Evolutionary conservation across 352 stramenopile genomes (phyloP).

Genomic region (Aphanomyces euteiches): DNA sequence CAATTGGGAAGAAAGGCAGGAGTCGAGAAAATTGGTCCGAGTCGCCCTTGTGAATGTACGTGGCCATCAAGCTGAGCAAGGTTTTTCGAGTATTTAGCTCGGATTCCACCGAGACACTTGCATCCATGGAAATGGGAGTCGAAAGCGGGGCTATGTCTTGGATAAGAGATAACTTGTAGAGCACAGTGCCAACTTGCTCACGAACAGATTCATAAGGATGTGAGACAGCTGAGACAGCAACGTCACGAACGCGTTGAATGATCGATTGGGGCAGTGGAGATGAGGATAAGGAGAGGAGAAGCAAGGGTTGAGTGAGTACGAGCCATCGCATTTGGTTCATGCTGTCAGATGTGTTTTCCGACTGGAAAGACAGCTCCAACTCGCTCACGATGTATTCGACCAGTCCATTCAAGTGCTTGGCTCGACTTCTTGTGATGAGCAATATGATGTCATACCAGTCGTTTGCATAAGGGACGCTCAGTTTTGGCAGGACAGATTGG

Average conservation of each 20-base stretch:
- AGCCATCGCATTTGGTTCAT: conserved; percentile 72
- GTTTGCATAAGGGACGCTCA: conserved; percentile 55
- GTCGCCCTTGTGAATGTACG: conserved; percentile 50
- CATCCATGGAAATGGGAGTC: conserved; percentile 14
- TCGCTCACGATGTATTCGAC: conserved; percentile 30
- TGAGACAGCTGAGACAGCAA: conserved; percentile 35
- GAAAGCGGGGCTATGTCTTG: conserved; percentile 19
- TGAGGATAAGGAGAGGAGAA: conserved; percentile 39
- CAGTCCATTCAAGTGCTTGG: not conserved
- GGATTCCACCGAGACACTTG: conserved; percentile 14
- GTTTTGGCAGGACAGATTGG: conserved; percentile 45
- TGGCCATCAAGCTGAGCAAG: conserved; percentile 63
- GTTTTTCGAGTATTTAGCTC: conserved; percentile 61
- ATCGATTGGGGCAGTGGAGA: not conserved
- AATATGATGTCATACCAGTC: conserved; percentile 62
- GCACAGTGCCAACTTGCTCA: conserved; percentile 50
- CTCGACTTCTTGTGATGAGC: conserved; percentile 37
- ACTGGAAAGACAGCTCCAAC: conserved; percentile 37
- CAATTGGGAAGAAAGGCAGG: conserved; percentile 52
- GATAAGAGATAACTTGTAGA: conserved; percentile 47
- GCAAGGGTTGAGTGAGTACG: conserved; percentile 48
- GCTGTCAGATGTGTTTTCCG: not conserved
- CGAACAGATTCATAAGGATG: conserved; percentile 82
- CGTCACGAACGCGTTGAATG: not conserved
- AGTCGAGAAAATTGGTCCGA: conserved; percentile 46